Percentiles rank a stretch among this genome's conserved stretches.
Conservation (phyloP, 306 rosid species). For the Ammopiptanthus mongolicus region DNA sequence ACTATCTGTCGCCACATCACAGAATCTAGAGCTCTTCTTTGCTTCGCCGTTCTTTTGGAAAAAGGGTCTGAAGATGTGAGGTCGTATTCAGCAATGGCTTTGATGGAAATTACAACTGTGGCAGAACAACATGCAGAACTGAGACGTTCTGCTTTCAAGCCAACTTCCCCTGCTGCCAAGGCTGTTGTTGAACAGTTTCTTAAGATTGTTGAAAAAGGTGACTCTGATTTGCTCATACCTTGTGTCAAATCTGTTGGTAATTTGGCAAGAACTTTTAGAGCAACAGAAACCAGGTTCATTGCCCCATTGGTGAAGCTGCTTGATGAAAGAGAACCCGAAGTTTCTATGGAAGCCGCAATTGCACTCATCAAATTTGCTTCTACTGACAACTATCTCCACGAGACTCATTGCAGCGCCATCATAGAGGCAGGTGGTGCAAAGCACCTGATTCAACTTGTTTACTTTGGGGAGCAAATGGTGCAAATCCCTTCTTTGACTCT, state of each 20-base stretch:
- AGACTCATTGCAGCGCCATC: slow-evolving; percentile 71
- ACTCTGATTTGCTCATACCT: slow-evolving; percentile 38
- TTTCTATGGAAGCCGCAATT: slow-evolving; percentile 42
- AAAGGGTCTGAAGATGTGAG: slow-evolving; percentile 44
- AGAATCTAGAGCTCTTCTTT: slow-evolving; percentile 60
- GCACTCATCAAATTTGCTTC: slow-evolving; percentile 66
- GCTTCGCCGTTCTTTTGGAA: slow-evolving; percentile 57
- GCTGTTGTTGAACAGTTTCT: slow-evolving; percentile 54
- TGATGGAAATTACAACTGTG: slow-evolving; percentile 57
- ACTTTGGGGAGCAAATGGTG: slow-evolving; percentile 61
- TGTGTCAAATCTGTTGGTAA: slow-evolving; percentile 43
- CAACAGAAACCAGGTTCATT: slow-evolving; percentile 51
- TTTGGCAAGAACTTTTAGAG: slow-evolving; percentile 60
- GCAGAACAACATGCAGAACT: slow-evolving; percentile 50
- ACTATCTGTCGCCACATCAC: slow-evolving; percentile 46
- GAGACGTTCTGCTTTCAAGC: slow-evolving; percentile 63
- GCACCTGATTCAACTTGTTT: slow-evolving; percentile 60
- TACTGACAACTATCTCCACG: slow-evolving; percentile 58
- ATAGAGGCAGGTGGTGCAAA: slow-evolving; percentile 64
- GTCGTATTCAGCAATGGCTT: slow-evolving; percentile 41
- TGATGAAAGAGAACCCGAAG: slow-evolving; percentile 42
- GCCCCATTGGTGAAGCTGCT: slow-evolving; percentile 51
- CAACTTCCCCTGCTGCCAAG: slow-evolving; percentile 57
- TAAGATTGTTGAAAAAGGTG: slow-evolving; percentile 31
- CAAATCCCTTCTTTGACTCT: slow-evolving; percentile 56